phyloP scores from a whole-genome alignment of 2,329 filamentous ascomycete genomes.

The Salinomyces thailandicus region DNA sequence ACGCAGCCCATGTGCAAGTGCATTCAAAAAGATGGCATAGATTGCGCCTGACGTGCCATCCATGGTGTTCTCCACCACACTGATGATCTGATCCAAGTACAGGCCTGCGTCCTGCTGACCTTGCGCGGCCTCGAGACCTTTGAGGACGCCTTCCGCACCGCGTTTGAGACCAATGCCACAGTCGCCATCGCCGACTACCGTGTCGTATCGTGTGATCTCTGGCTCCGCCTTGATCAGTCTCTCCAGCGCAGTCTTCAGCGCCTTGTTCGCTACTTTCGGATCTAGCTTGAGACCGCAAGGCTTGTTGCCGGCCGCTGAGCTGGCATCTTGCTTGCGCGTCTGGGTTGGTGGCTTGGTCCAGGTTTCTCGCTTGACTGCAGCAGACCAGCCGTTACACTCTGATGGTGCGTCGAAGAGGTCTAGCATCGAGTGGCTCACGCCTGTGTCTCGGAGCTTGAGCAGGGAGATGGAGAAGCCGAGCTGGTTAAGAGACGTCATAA shows the following conservation, averaged over 20 bases:
- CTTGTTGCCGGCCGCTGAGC: constrained; percentile 34
- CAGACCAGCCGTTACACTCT: constrained; percentile 57
- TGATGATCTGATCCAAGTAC: constrained; percentile 50
- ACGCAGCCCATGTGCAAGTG: constrained; percentile 59
- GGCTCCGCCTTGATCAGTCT: constrained; percentile 54
- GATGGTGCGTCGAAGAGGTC: constrained; percentile 58
- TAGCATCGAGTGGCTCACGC: constrained; percentile 51
- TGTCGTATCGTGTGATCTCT: constrained; percentile 59
- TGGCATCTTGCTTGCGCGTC: constrained; percentile 27
- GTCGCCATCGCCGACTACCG: constrained; percentile 81
- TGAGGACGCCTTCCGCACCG: constrained; percentile 58
- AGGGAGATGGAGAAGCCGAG: constrained; percentile 61
- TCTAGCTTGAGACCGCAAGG: constrained; percentile 49
- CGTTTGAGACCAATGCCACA: constrained; percentile 79
- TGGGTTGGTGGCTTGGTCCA: constrained; percentile 41
- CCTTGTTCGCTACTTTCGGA: constrained; percentile 38
- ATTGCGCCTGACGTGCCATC: constrained; percentile 67
- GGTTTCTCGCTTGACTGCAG: constrained; percentile 47
- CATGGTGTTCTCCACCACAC: constrained; percentile 58
- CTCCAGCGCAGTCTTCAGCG: constrained; percentile 47
- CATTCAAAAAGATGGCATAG: constrained; percentile 83
- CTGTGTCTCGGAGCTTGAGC: constrained; percentile 52
- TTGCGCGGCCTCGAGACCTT: constrained; percentile 33
- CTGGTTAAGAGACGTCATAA: constrained; percentile 63
- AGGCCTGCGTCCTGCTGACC: constrained; percentile 42